Percentiles rank a stretch among this genome's conserved stretches.
Conservation (phyloP, 306 rosid species). For the Vigna unguiculata region DNA sequence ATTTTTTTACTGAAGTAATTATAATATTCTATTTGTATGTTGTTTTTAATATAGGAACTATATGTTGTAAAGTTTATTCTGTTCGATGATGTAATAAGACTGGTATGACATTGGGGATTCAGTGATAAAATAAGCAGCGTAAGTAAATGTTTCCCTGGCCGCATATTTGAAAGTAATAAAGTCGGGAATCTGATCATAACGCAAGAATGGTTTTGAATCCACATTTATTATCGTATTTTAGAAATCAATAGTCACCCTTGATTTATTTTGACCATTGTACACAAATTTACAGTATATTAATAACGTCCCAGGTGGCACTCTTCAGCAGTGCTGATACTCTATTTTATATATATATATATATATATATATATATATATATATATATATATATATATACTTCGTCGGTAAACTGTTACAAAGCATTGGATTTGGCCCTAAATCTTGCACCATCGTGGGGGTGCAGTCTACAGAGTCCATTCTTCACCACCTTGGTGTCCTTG, state of each 20-base stretch:
- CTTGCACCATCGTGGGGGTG: background rate
- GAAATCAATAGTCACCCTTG: background rate
- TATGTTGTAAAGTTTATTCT: background rate
- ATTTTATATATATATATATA: too few species aligned
- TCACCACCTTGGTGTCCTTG: slow-evolving; percentile 38
- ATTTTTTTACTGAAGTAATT: too few species aligned
- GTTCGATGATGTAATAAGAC: background rate
- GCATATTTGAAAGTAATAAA: background rate
- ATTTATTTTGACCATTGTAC: background rate
- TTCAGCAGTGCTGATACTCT: background rate
- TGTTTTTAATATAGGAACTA: too few species aligned
- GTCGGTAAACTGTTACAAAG: background rate
- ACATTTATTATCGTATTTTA: background rate
- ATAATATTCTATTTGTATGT: too few species aligned
- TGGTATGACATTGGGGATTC: background rate
- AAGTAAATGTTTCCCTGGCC: background rate
- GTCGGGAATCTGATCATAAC: background rate
- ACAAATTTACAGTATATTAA: background rate
- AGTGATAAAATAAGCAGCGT: background rate
- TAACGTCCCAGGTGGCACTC: background rate
- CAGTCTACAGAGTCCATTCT: background rate
- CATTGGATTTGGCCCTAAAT: background rate
- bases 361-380: too few species aligned
- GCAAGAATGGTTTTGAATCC: slow-evolving; percentile 8
- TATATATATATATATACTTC: background rate